Evolutionary conservation across 2,329 filamentous ascomycete species (phyloP), one percentile per base, ranked within the genome.

Genomic region (Venturia pyrina): DNA sequence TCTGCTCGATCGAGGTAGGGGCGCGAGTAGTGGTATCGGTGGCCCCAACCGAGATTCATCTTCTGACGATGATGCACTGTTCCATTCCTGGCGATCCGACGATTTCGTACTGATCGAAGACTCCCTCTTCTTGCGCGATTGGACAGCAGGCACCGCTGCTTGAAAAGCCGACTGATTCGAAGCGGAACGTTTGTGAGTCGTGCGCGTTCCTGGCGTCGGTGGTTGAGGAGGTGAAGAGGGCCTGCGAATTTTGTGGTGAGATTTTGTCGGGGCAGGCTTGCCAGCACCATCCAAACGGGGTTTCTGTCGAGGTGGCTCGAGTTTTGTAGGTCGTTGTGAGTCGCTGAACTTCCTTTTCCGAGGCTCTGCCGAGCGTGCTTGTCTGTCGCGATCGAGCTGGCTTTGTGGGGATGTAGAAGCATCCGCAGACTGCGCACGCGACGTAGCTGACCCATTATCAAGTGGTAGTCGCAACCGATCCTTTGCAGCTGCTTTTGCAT

Each of bases 1-100:
- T 82, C 78, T 75, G 67, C 78, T 77, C 37, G 70, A 85, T 79
- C 71, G 86, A 41, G 64, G 64, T 5, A 48, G 63, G 44, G 64
- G 82, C 69, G 84, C 79, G 5, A 66, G 59, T 10, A 62, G 44
- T 17, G 71, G 69, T 24, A 66, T 66, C 11, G 57, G 7, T 21
- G 71, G 68, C 8, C 53, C 32, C 19, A 28, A 17, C 21, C 40
- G 48, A 32, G 65, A 62, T 40, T 44, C 59, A 28, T 63, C 59
- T 19, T 66, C 65, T 19, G 60, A 66, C 32, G 65, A 57, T 17
- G 53, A 59, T 24, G 28, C 64, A 41, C 40, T 62, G 13, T 50
- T 61, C 64, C 64, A 66, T 48, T 66, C 64, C 50, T 66, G 66
- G 34, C 37, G 37, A 15, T 50, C 59, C 41, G 65, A 59, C 13